Base-by-base conservation (phyloP, 2,329 filamentous ascomycete genomes). In the Phaeomoniella chlamydospora region DNA sequence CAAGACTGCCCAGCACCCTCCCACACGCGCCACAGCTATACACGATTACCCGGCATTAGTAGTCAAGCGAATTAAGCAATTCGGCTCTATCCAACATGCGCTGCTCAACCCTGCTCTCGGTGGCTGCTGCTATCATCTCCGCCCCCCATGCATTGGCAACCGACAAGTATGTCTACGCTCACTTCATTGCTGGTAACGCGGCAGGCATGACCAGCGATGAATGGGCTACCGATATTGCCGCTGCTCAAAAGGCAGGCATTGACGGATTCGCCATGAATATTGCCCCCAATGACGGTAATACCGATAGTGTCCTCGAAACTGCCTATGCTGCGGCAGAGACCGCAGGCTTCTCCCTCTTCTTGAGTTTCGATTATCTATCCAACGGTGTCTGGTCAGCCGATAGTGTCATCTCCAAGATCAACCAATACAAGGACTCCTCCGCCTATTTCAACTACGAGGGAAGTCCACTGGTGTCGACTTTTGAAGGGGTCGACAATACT, bases 401-500 rank as follows among this genome's bases (percentile, higher is more conserved):
- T 15, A 41, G 48, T 15, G 50, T 55, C 5, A 38, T 53, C 17
- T 34, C 42, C 0, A 40, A 43, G 2, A 42, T 58, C 6, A 41
- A 50, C 16, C 41, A 42, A 11, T 57, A 53, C 37, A 47, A 45
- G 35, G 29, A 33, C 14, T 35, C 40, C n/a, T 36, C 38, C 5
- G 50, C 52, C 1, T 53, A 58, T 37, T 56, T 49, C 40, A 39
- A 44, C 10, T 43, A 49, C 32, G 40, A 49, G 6, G 43, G 45
- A 3, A 48, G 44, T 29, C 55, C 59, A 0, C 44, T 64, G 2
- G 55, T 59, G 1, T 59, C 57, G 1, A 64, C 61, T 2, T 64
- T 64, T 18, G 62, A 70, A 44, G 67, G 67, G 2, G 41, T 58
- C 3, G 45, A 52, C 12, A 55, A 53, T 6, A 53, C 53, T 3